Conservation (phyloP, 352 stramenopile genomes). For the Phytophthora multivora region DNA sequence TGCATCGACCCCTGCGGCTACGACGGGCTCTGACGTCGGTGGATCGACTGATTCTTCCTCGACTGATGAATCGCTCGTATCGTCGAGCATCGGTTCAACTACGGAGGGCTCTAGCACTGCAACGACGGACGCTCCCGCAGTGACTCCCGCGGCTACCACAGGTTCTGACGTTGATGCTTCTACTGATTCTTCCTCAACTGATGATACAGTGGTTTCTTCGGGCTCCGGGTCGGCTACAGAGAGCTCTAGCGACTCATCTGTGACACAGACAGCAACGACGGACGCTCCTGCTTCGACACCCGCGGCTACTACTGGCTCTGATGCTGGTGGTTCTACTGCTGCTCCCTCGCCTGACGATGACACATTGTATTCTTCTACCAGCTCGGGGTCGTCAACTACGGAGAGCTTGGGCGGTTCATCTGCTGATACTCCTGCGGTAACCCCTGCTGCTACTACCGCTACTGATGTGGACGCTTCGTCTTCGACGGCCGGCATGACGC, state of each 20-base stretch:
- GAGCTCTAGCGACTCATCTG: constrained; percentile 13
- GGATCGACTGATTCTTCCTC: not conserved
- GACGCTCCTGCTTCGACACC: not conserved
- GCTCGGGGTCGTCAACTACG: constrained; percentile 5
- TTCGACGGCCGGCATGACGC: constrained; percentile 12
- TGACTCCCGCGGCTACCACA: not conserved
- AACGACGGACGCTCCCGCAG: not conserved
- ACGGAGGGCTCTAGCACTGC: constrained; percentile 3
- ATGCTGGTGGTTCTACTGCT: not conserved
- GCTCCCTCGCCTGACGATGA: constrained; percentile 4
- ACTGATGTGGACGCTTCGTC: constrained; percentile 17
- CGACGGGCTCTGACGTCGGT: not conserved
- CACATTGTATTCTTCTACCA: constrained; percentile 1
- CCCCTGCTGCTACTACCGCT: constrained; percentile 7
- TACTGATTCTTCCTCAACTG: not conserved
- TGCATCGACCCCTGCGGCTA: not conserved
- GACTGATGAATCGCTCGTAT: not conserved
- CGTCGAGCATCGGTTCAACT: not conserved
- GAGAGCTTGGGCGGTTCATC: constrained; percentile 12
- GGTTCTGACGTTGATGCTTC: not conserved
- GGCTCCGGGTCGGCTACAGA: not conserved
- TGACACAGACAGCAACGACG: constrained; percentile 2
- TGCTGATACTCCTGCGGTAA: constrained; percentile 1
- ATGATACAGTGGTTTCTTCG: not conserved
- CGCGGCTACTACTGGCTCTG: not conserved